Base-by-base conservation (phyloP, 2,329 filamentous ascomycete genomes). In the Ceratocystis eucalypticola region DNA sequence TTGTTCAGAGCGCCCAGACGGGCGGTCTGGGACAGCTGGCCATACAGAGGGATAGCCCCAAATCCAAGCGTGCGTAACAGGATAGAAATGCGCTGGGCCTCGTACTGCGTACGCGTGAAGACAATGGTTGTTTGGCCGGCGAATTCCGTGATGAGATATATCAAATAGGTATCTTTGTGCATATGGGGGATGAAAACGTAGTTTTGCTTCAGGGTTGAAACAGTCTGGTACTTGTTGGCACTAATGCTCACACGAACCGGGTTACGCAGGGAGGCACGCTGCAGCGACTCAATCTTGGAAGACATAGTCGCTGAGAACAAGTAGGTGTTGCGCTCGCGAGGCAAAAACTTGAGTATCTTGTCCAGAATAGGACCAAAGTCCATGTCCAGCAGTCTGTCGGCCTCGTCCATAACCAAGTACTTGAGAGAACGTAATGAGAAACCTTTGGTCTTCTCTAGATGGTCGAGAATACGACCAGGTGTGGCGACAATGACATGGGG, bases 241-340 rank as follows among this genome's bases (percentile, higher is more conserved):
- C 86, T 91, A 72, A 96, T 87, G 73, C 86, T 89, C 67, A 97
- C 88, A 37, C 89, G 84, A 5, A 95, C 80, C 0, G 93, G 93
- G 71, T 96, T 91, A 57, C 85, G 86, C 65, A 99, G 80, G 69
- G 89, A 92, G 22, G 94, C 94, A 64, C 94, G 85, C 74, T 97
- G 94, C 61, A 99, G 79, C 64, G 87, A 91, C 76, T 97, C 94
- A 67, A 99, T 88, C 75, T 96, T 96, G 69, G 87, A 91, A 71
- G 86, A 91, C 82, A 97, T 93, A 12, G 94, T 99, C 1, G 94
- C 93, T 3, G 88, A 94, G 80, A 96, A 97, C 53, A 99, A 86
- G 73, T 88, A 94, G 0, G 94, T 97, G 50, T 86, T 83, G 48
- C 86, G 80, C 72, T 91, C 87, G 50, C 86, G 80, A 0, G 91